A percentile compares a stretch with the other conserved stretches of the same genome.
These are phyloP conservation scores for Aureobasidium lini DNA, from an alignment of 2,329 filamentous ascomycete genomes.

Conservation along the genomic window DNA sequence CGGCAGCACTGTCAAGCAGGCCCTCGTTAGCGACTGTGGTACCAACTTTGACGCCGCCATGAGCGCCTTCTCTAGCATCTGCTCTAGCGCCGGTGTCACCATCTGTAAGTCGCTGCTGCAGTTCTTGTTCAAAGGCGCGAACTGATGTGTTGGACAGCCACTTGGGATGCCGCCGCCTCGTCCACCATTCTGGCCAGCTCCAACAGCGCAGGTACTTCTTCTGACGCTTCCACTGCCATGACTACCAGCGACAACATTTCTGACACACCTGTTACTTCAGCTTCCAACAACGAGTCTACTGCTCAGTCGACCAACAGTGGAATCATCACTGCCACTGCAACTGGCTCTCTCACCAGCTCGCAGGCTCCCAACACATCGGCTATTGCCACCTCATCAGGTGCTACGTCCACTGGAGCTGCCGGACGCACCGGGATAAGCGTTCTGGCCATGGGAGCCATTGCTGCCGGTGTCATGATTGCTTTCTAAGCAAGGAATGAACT, in stretches of 20 bases:
- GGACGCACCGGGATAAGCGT: conserved; percentile 2
- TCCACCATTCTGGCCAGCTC: conserved; percentile 15
- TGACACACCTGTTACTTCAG: conserved; percentile 4
- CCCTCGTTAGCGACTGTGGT: conserved; percentile 25
- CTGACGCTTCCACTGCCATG: background rate
- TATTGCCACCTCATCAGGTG: background rate
- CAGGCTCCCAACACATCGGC: background rate
- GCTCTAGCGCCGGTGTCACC: conserved; percentile 25
- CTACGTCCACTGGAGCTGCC: conserved; percentile 13
- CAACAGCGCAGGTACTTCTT: background rate
- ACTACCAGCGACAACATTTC: conserved; percentile 7
- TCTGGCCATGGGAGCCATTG: background rate
- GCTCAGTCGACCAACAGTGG: background rate
- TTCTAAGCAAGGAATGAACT: background rate
- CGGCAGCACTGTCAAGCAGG: conserved; percentile 22
- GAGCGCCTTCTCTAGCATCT: conserved; percentile 25
- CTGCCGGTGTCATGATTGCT: background rate
- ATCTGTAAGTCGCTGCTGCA: conserved; percentile 20
- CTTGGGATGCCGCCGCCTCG: conserved; percentile 16
- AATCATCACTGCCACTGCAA: background rate
- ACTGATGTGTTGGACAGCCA: conserved; percentile 3
- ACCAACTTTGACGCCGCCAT: conserved; percentile 22
- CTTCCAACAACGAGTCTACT: background rate
- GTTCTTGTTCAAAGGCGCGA: accelerated
- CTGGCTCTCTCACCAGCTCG: background rate